Evolutionary conservation across 305 asterid genomes (phyloP).

Genomic region (Rubia tinctorum): DNA sequence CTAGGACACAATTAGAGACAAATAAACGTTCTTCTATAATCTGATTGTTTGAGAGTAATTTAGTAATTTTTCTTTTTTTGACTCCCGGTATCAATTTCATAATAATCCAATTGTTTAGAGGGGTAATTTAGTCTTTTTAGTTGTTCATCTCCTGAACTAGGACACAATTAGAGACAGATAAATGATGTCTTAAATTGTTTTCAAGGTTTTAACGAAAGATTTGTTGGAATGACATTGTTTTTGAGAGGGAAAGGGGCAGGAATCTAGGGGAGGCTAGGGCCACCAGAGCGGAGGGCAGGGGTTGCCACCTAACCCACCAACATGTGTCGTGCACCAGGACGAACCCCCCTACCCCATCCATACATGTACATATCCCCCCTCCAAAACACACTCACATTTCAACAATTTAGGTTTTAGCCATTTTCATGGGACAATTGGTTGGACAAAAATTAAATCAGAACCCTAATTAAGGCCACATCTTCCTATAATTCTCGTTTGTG

Average conservation of each 20-base stretch:
- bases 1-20: no score
- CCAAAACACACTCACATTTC: neutral
- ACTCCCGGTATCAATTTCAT: no score
- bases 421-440: slow-evolving; percentile 2
- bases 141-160: no score
- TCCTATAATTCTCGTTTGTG: neutral
- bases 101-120: no score
- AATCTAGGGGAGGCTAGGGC: slow-evolving; percentile 47
- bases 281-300: slow-evolving; percentile 46
- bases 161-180: no score
- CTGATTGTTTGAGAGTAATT: no score
- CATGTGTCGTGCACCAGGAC: slow-evolving; percentile 62
- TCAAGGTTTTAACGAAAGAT: neutral
- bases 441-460: neutral
- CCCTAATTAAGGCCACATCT: neutral
- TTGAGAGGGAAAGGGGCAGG: slow-evolving; percentile 24
- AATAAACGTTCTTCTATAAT: no score
- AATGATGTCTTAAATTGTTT: no score
- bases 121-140: no score
- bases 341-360: slow-evolving; percentile 35
- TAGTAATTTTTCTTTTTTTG: no score
- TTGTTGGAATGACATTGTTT: slow-evolving; percentile 1
- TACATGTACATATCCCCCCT: slow-evolving; percentile 23
- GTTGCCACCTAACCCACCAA: slow-evolving; percentile 75
- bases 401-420: slow-evolving; percentile 7